Conservation (phyloP, 2,329 filamentous ascomycete genomes). For the Colletotrichum tabaci region DNA sequence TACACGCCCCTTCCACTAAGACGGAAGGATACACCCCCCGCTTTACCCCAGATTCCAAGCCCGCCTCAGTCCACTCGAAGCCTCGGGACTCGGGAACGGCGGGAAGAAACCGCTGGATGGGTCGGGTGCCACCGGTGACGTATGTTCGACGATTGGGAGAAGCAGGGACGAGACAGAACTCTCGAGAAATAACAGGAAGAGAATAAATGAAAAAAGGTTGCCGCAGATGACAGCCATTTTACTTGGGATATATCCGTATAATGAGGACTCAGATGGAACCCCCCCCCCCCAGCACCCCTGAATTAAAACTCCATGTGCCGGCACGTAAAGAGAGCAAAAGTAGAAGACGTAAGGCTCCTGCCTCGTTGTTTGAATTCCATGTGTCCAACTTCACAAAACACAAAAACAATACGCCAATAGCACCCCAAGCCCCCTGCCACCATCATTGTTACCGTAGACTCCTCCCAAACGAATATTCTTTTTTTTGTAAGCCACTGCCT, state of each 20-base stretch:
- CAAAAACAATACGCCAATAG: slow-evolving; percentile 9
- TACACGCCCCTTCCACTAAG: neutral
- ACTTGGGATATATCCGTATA: neutral
- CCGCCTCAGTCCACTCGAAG: slow-evolving; percentile 6
- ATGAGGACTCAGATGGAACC: neutral
- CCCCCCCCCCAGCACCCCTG: too few relatives aligned
- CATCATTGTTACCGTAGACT: neutral
- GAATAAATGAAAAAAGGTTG: too few relatives aligned
- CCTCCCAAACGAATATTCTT: neutral
- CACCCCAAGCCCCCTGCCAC: slow-evolving; percentile 1
- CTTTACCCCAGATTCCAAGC: slow-evolving; percentile 37
- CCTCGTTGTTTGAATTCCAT: slow-evolving; percentile 3
- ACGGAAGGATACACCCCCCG: slow-evolving; percentile 2
- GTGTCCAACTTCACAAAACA: neutral
- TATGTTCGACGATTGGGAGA: neutral
- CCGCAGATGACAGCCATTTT: neutral
- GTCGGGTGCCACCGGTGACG: slow-evolving; percentile 16
- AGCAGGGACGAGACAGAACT: too few relatives aligned
- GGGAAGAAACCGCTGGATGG: neutral
- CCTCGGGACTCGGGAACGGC: slow-evolving; percentile 1
- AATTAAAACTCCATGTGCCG: slow-evolving; percentile 1
- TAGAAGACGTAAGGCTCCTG: neutral
- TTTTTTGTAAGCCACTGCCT: slow-evolving; percentile 35
- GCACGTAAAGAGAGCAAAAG: neutral
- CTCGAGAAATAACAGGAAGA: too few relatives aligned